These are phyloP conservation scores for Nothopassalora personata DNA, from an alignment of 2,329 filamentous ascomycete genomes.

Conservation along the genomic window DNA sequence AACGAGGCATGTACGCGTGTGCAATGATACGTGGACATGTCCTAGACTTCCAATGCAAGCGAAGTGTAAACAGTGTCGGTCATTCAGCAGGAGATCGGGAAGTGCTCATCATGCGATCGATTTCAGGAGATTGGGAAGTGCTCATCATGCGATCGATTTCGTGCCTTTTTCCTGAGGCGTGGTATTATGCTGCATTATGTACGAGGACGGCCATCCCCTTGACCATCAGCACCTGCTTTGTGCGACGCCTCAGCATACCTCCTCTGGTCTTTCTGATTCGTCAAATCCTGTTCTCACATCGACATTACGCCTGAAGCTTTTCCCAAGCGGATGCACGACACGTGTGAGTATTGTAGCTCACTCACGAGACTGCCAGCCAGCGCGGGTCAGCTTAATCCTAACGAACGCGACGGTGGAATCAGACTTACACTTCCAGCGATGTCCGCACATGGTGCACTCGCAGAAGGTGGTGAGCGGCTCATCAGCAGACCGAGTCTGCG, in stretches of 20 bases:
- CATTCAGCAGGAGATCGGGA: too few species aligned
- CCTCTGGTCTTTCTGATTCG: background rate
- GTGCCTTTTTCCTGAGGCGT: background rate
- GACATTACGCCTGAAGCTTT: background rate
- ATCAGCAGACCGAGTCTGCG: constrained; percentile 91
- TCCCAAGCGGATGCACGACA: background rate
- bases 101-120: too few species aligned
- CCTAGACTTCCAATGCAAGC: too few species aligned
- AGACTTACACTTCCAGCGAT: constrained; percentile 44
- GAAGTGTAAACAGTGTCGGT: too few species aligned
- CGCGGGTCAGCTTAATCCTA: background rate
- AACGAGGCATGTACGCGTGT: too few species aligned
- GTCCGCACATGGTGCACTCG: constrained; percentile 49
- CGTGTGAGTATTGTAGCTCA: background rate
- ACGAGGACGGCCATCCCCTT: background rate
- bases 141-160: too few species aligned
- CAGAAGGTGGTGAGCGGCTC: constrained; percentile 66
- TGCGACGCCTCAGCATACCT: background rate
- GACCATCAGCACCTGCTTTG: background rate
- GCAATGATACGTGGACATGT: too few species aligned
- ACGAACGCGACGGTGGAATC: background rate
- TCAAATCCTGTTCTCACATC: background rate
- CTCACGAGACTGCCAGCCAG: background rate
- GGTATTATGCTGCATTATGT: background rate
- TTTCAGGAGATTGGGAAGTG: too few species aligned